A percentile compares a stretch with the other conserved stretches of the same genome.
phyloP scores from a whole-genome alignment of 1,139 yeast genomes.

The Scheffersomyces lignicola region DNA sequence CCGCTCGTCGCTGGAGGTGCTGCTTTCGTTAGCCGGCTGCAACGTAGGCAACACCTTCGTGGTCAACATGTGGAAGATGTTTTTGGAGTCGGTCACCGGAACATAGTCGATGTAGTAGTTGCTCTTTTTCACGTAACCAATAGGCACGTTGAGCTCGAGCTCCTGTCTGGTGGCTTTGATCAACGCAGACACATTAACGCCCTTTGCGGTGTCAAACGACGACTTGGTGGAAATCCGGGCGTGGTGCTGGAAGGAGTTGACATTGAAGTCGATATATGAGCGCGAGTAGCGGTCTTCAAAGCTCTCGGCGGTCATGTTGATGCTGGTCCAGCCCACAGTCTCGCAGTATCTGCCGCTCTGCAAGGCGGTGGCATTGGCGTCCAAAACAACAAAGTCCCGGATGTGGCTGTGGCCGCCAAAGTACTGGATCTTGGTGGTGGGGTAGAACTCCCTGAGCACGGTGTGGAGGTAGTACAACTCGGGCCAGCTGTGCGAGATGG shows the following conservation, averaged over 20 bases:
- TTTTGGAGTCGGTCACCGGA: slow-evolving; percentile 60
- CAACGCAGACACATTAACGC: slow-evolving; percentile 45
- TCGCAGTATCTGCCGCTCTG: slow-evolving; percentile 94
- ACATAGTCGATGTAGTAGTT: slow-evolving; percentile 72
- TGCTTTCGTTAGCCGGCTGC: slow-evolving; percentile 12
- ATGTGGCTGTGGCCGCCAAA: slow-evolving; percentile 96
- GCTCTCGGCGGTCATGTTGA: slow-evolving; percentile 30
- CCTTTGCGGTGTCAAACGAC: slow-evolving; percentile 50
- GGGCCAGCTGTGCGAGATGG: slow-evolving; percentile 57
- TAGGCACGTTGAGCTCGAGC: slow-evolving; percentile 54
- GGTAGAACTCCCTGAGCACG: slow-evolving; percentile 56
- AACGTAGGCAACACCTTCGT: slow-evolving; percentile 62
- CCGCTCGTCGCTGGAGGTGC: slow-evolving; percentile 39
- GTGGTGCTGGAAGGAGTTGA: slow-evolving; percentile 68
- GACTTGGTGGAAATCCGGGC: slow-evolving; percentile 27
- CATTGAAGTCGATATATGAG: slow-evolving; percentile 78
- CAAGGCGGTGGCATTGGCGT: slow-evolving; percentile 66
- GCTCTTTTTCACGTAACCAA: slow-evolving; percentile 61
- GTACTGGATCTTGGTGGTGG: slow-evolving; percentile 69
- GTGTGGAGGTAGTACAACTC: slow-evolving; percentile 58
- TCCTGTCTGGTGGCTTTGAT: slow-evolving; percentile 47
- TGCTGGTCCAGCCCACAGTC: slow-evolving; percentile 83
- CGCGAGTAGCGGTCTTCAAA: slow-evolving; percentile 41
- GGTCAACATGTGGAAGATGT: slow-evolving; percentile 61
- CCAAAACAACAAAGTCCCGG: slow-evolving; percentile 75